Evolutionary conservation across 164 flowering plant genomes (phyloP).

Genomic region (Umbilicus rupestris): DNA sequence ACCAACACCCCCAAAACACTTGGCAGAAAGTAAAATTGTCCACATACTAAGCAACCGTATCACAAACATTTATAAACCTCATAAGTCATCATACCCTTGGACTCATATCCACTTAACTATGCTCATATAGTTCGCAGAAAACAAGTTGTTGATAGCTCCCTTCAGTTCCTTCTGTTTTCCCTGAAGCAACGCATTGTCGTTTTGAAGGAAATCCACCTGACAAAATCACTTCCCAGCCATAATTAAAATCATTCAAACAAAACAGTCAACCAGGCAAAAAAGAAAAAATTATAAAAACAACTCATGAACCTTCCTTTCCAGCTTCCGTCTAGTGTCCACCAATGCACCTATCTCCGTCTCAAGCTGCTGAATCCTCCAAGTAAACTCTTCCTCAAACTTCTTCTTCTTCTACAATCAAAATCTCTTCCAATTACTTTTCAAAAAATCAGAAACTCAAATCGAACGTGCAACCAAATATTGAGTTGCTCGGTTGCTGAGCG

Average conservation of each 20-base stretch:
- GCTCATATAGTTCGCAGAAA: no score
- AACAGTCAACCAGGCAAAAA: slow-evolving; percentile 1
- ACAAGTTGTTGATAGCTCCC: slow-evolving; percentile 35
- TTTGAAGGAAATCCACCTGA: slow-evolving; percentile 46
- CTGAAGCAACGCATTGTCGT: slow-evolving; percentile 47
- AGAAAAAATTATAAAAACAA: neutral
- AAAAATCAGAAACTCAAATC: neutral
- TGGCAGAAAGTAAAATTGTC: neutral
- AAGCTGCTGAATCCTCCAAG: slow-evolving; percentile 29
- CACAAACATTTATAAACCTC: slow-evolving; percentile 25
- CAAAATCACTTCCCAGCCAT: neutral
- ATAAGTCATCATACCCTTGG: no score
- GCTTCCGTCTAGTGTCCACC: slow-evolving; percentile 27
- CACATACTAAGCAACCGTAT: neutral
- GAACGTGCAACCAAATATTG: slow-evolving; percentile 32
- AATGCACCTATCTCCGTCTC: slow-evolving; percentile 34
- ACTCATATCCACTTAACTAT: no score
- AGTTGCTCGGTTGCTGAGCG: slow-evolving; percentile 27
- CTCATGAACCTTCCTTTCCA: slow-evolving; percentile 36
- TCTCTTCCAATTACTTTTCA: neutral
- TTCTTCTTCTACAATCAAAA: slow-evolving; percentile 35
- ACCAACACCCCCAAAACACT: neutral
- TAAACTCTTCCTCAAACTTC: slow-evolving; percentile 41
- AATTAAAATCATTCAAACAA: neutral
- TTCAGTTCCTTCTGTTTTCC: slow-evolving; percentile 48